Percentiles rank a stretch among this genome's conserved stretches.
These are phyloP conservation scores for Diaporthe sp. DNA, from an alignment of 2,329 filamentous ascomycete genomes.

Conservation along the genomic window DNA sequence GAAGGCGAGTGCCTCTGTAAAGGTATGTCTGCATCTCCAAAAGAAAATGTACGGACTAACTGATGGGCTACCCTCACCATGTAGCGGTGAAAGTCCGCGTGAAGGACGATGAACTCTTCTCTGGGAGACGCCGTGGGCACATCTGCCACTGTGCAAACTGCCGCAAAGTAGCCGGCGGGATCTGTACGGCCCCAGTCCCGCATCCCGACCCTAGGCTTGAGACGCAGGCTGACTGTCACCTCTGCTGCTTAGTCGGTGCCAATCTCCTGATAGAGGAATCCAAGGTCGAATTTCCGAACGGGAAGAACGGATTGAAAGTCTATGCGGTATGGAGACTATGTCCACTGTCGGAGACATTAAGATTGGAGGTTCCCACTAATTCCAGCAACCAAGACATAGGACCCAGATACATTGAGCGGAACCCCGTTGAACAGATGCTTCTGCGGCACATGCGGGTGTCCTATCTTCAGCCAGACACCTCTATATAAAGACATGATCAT, in stretches of 20 bases:
- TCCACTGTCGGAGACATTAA: not conserved
- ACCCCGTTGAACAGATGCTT: not conserved
- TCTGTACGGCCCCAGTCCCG: not conserved
- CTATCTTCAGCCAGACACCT: not conserved
- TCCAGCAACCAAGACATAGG: not conserved
- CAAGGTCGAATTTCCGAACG: not conserved
- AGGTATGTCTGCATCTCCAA: not conserved
- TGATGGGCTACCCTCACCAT: not conserved
- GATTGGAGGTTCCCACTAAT: not conserved
- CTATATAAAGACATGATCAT: not conserved
- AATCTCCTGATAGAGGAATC: not conserved
- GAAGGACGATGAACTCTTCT: not conserved
- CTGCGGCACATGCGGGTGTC: slow-evolving; percentile 9
- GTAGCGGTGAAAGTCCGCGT: not conserved
- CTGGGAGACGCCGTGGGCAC: not conserved
- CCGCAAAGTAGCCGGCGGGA: not conserved
- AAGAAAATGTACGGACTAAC: not conserved
- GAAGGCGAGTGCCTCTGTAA: slow-evolving; percentile 2
- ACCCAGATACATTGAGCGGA: not conserved
- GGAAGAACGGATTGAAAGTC: not conserved
- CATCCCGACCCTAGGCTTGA: not conserved
- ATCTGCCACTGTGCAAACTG: not conserved
- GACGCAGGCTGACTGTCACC: not conserved
- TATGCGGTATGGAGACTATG: not conserved
- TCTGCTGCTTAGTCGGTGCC: not conserved